Evolutionary conservation across 257 asterid genomes (phyloP), one percentile per base, ranked within the genome.

Genomic region (Datura wrightii): DNA sequence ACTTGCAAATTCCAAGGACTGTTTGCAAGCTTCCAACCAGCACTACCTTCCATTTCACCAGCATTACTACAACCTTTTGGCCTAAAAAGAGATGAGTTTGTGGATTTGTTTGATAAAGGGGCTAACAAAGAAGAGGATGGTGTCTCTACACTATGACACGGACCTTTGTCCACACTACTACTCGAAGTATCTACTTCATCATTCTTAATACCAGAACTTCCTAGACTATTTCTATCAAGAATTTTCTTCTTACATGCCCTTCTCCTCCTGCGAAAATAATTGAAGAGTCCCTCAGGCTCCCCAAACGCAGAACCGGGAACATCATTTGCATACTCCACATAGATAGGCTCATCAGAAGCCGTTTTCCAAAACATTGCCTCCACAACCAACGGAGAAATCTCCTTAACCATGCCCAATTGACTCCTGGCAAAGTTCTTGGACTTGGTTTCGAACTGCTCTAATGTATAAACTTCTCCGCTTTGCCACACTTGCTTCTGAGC

Each of bases 1-100:
- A 94, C 96, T 90, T 97, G 99, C 86, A 97, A 91, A 92, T 97
- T 97, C 99, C 99, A 97, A 78, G 99, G 93, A 88, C 99, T 89
- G 83, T 96, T 96, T 54, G 99, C 89, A 82, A 97, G 96, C 93
- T 94, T 95, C 98, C 98, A 94, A 85, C 98, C 98, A 84, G 99
- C 90, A 79, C 92, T 92, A 80, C 99, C 97, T 84, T 93, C 98
- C 91, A 90, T 83, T 80, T 93, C 98, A 88, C 19, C 79, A 59
- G 83, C 70, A 82, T 88, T 87, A 89, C 79, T 83, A 53, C 82
- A 89, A 79, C 86, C 89, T 84, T 80, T 92, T 55, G 82, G 83
- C 62, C 88, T 90, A 71, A 91, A 86, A 76, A 79, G 58, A 3
- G 87, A 82, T 34, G 82, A 76, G 44, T 76, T 76, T 86, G 89